phyloP scores from a whole-genome alignment of 2,329 filamentous ascomycete species.

The Tolypocladium tundrense region DNA sequence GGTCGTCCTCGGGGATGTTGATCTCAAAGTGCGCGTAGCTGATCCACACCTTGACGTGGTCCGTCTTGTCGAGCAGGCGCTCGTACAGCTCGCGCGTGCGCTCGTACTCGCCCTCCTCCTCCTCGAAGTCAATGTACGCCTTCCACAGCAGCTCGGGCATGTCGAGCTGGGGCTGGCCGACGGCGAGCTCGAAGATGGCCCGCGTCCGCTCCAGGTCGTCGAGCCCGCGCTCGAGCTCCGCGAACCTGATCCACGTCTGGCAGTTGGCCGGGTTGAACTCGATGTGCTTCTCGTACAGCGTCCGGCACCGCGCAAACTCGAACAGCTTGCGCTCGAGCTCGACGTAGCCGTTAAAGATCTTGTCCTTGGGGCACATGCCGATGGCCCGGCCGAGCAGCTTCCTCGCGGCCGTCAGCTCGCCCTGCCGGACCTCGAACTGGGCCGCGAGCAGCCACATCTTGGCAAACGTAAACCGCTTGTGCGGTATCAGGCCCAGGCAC shows the following conservation, averaged over 20 bases:
- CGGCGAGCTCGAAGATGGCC: constrained; percentile 85
- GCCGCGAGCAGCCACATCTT: constrained; percentile 94
- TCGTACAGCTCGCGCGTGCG: constrained; percentile 77
- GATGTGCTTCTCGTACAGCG: constrained; percentile 86
- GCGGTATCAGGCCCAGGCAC: constrained; percentile 77
- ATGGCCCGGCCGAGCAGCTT: constrained; percentile 87
- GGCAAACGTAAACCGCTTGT: constrained; percentile 95
- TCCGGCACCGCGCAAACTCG: constrained; percentile 86
- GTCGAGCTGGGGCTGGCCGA: constrained; percentile 72
- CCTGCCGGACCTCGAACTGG: constrained; percentile 85
- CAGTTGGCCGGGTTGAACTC: constrained; percentile 86
- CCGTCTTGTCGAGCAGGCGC: constrained; percentile 83
- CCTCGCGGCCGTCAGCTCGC: constrained; percentile 66
- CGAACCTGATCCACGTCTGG: constrained; percentile 93
- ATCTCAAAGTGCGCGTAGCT: constrained; percentile 98
- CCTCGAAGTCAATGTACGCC: constrained; percentile 96
- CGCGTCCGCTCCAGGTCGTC: constrained; percentile 82
- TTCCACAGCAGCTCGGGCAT: constrained; percentile 99
- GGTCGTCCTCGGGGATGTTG: constrained; percentile 68
- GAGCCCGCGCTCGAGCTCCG: constrained; percentile 81
- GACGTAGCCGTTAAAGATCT: constrained; percentile 87
- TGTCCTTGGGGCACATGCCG: constrained; percentile 93
- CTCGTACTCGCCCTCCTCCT: constrained; percentile 87
- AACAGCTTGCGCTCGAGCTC: constrained; percentile 88
- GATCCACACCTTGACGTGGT: constrained; percentile 98